These are phyloP conservation scores for Metschnikowia vanudenii DNA, from an alignment of 805 yeast genomes.

Conservation along the genomic window DNA sequence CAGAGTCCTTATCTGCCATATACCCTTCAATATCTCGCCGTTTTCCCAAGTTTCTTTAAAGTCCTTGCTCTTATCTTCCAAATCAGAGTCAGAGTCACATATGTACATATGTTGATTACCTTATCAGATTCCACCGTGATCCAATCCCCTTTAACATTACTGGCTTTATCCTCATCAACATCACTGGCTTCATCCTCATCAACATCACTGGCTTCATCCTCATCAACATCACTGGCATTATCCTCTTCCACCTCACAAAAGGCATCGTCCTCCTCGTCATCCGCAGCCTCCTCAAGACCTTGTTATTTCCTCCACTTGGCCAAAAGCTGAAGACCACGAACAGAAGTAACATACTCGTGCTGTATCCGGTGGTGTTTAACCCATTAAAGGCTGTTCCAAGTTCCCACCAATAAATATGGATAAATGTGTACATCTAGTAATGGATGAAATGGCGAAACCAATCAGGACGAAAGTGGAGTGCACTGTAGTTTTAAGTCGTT, in stretches of 20 bases:
- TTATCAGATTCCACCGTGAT: constrained; percentile 78
- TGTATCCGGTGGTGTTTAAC: no score
- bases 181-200: constrained; percentile 55
- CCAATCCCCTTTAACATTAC: constrained; percentile 89
- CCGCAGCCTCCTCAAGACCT: constrained; percentile 46
- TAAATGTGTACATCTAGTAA: no score
- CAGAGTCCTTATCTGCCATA: constrained; percentile 40
- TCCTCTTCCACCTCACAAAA: no score
- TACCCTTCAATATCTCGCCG: constrained; percentile 31
- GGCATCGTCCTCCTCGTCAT: no score
- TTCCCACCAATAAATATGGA: no score
- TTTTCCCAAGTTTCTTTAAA: constrained; percentile 59
- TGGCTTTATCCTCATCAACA: constrained; percentile 52
- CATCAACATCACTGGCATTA: constrained; percentile 56
- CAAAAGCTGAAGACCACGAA: constrained; percentile 88
- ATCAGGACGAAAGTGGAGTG: no score
- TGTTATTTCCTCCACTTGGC: constrained; percentile 78
- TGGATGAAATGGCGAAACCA: no score
- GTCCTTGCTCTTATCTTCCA: constrained; percentile 29
- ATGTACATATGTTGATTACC: constrained; percentile 66
- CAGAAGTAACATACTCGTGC: constrained; percentile 65
- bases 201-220: constrained; percentile 55
- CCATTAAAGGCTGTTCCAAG: no score
- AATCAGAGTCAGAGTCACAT: constrained; percentile 41
- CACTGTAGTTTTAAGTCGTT: no score